Evolutionary conservation across 768 basidiomycete species (phyloP), one percentile per base, ranked within the genome.

Genomic region (Russula brevipes): DNA sequence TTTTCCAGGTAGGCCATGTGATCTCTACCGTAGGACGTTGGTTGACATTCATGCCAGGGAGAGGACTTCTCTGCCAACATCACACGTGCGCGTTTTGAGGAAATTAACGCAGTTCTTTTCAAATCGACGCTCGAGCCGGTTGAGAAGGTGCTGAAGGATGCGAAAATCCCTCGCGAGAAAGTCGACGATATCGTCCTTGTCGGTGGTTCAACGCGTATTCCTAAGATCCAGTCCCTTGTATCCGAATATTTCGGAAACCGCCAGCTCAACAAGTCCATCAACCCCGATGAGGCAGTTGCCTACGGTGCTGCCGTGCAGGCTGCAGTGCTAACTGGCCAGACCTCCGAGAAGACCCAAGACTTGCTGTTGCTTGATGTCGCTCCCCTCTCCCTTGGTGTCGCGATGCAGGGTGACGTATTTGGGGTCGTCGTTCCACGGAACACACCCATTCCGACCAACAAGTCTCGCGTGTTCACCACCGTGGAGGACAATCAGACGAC

Each of bases 401-500:
- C 97, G 76, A 99, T 99, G 97, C 97, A 99, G 78, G 97, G 97
- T 73, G 97, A 99, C 75, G 92, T 99, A 75, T 99, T 99, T 77
- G 97, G 97, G 81, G 90, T 98, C 66, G 97, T 99, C 73, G 94
- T 99, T 71, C 96, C 96, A 73, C 91, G 97, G 71, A 99, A 99
- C 84, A 98, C 97, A 68, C 94, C 96, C 71, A 98, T 99, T 77
- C 97, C 97, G 61, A 94, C 96, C 75, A 98, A 95, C 87, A 99
- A 98, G 81, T 95, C 94, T 44, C 85, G 97, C 73, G 91, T 91
- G 55, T 99, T 99, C 85, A 99, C 97, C 70, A 99, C 97, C 59
- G 97, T 99, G 68, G 97, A 99, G 85, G 97, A 99, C 83, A 99
- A 98, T 84, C 97, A 98, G 80, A 99, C 97, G 66, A 96, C 92